Base-by-base conservation (phyloP, 164 flowering plant species). In the Annona squamosa region DNA sequence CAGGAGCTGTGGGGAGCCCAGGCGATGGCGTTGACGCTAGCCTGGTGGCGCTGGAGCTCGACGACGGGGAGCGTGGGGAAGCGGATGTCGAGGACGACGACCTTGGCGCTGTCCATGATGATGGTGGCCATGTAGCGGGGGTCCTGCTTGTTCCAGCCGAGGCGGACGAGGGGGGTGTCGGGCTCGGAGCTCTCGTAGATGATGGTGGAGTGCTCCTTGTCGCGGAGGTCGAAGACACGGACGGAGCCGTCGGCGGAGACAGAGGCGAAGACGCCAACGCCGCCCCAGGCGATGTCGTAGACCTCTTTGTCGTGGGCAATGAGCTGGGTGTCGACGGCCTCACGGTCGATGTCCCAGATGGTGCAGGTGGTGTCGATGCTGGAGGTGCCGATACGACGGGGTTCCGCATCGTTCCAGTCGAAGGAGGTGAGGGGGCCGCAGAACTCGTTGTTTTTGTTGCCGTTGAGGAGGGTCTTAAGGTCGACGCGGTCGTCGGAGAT, bases 1-100 rank as follows among this genome's bases (percentile, higher is more conserved):
- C 97, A 90, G 5, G 92, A 88, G 63, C 95, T 90, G 71, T 93
- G 98, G 0, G 98, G 98, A 1, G 98, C 98, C 98, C 97, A 93
- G 0, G 98, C 97, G 48, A 93, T 85, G 45, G 98, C 97, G 66
- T 93, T 93, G 19, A 89, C 98, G 48, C 91, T 85, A 3, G 93
- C 83, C 76, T 93, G 98, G 73, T 93, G 98, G 77, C 98, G 76
- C 87, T 91, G 97, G 75, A 93, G 56, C 72, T 93, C 98, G 1
- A 91, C 97, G 0, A 93, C 97, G 0, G 98, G 97, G 4, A 93
- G 77, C 0, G 98, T 91, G 0, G 97, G 98, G 73, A 84, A 91
- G 72, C 98, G 82, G 4, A 91, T 93, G 68, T 91, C 98, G 7
- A 93, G 82, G 16, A 93, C 93, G 3, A 91, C 97, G 2, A 91